These are phyloP conservation scores for Aspergillus sp. DNA, from an alignment of 2,329 filamentous ascomycete species.

Conservation along the genomic window DNA sequence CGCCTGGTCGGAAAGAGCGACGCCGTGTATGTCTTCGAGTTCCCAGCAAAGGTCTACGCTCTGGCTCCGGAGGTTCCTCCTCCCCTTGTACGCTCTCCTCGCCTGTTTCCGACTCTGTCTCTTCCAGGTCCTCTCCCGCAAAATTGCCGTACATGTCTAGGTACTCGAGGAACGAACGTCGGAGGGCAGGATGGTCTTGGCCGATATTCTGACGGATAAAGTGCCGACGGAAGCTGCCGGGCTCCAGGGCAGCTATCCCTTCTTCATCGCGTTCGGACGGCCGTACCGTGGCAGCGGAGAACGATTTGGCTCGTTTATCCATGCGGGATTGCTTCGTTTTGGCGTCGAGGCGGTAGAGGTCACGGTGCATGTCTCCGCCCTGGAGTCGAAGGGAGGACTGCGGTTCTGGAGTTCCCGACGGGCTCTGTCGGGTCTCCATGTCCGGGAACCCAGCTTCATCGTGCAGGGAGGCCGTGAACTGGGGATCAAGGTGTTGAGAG, in stretches of 20 bases:
- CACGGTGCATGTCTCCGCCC: constrained; percentile 78
- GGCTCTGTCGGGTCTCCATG: constrained; percentile 1
- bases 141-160: constrained; percentile 77
- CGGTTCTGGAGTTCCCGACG: constrained; percentile 26
- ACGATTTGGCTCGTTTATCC: constrained; percentile 67
- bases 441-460: constrained; percentile 16
- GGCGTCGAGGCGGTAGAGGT: constrained; percentile 74
- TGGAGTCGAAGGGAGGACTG: constrained; percentile 73
- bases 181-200: constrained; percentile 19
- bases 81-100: constrained; percentile 59
- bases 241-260: constrained; percentile 52
- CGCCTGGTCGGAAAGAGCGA: constrained; percentile 55
- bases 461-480: constrained; percentile 28
- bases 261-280: constrained; percentile 33
- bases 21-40: constrained; percentile 60
- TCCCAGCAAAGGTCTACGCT: constrained; percentile 65
- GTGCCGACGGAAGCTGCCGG: constrained; percentile 60
- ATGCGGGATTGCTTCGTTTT: constrained; percentile 49
- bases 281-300: constrained; percentile 57
- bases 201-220: constrained; percentile 49
- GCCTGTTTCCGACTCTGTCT: constrained; percentile 57
- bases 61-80: constrained; percentile 48
- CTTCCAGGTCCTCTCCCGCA: constrained; percentile 70
- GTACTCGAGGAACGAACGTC: constrained; percentile 69
- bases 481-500: constrained; percentile 27